A percentile compares a stretch with the other conserved stretches of the same genome.
These are phyloP conservation scores for Hylodesmum podocarpum DNA, from an alignment of 306 rosid genomes.

Conservation along the genomic window DNA sequence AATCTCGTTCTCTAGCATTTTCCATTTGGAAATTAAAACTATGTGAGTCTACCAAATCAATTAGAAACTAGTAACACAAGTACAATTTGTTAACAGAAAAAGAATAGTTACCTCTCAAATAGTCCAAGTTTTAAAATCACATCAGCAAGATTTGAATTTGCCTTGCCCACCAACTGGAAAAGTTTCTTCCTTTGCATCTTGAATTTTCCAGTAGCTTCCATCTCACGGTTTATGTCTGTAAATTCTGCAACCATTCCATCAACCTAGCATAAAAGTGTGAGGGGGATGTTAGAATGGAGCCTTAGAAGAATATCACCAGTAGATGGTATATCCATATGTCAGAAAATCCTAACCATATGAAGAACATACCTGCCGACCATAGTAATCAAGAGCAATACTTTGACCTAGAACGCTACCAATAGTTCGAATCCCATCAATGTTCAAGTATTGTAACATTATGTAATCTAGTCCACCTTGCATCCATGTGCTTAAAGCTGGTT, in stretches of 20 bases:
- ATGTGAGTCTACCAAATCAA: not conserved
- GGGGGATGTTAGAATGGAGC: not conserved
- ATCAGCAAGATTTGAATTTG: constrained; percentile 97
- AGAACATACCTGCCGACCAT: constrained; percentile 82
- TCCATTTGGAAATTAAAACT: not conserved
- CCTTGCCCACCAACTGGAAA: constrained; percentile 97
- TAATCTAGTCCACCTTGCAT: constrained; percentile 97
- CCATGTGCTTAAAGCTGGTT: constrained; percentile 78
- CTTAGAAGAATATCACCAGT: constrained; percentile 18
- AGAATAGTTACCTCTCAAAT: constrained; percentile 78
- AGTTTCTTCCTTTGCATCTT: constrained; percentile 96
- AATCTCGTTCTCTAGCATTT: too few species aligned
- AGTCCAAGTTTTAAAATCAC: constrained; percentile 97
- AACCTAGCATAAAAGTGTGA: constrained; percentile 51
- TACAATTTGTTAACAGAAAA: not conserved
- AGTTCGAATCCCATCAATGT: constrained; percentile 89
- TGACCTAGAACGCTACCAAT: constrained; percentile 97
- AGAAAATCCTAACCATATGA: constrained; percentile 14
- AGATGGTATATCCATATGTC: not conserved
- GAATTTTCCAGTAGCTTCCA: constrained; percentile 95
- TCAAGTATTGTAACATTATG: constrained; percentile 92
- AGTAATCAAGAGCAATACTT: constrained; percentile 98
- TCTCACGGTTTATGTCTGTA: constrained; percentile 96
- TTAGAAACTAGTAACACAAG: not conserved
- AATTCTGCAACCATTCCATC: constrained; percentile 99